A percentile compares a stretch with the other conserved stretches of the same genome.
Conservation (phyloP, 164 flowering plant genomes). For the Magnolia kwangsiensis region DNA sequence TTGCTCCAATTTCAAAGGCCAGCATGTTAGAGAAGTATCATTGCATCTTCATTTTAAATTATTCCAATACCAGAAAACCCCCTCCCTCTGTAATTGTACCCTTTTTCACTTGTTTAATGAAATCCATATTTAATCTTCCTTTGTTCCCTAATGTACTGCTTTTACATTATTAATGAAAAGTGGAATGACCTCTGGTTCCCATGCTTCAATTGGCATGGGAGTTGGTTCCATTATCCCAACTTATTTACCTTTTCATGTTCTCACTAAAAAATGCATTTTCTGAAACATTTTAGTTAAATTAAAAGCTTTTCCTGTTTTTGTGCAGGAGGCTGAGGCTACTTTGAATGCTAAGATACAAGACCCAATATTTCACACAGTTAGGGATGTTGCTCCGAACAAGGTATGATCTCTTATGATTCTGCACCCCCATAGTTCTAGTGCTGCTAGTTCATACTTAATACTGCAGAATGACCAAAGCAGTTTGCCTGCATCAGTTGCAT, state of each 20-base stretch:
- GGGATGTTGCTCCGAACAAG: constrained; percentile 99
- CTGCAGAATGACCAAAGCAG: too few relatives aligned
- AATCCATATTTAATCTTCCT: neutral
- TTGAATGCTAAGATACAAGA: constrained; percentile 52
- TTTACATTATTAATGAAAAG: neutral
- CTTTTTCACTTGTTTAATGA: neutral
- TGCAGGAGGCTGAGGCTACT: constrained; percentile 77
- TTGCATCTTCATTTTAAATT: neutral
- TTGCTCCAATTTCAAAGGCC: too few relatives aligned
- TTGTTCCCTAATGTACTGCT: neutral
- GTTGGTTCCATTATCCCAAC: neutral
- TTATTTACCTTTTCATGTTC: neutral
- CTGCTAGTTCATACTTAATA: too few relatives aligned
- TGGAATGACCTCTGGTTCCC: neutral
- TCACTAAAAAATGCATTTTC: neutral
- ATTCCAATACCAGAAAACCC: neutral
- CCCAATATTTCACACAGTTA: constrained; percentile 68
- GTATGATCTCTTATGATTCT: constrained; percentile 30
- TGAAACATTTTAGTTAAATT: neutral
- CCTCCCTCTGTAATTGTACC: neutral
- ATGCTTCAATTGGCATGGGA: neutral
- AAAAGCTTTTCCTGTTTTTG: neutral
- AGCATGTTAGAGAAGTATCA: too few relatives aligned
- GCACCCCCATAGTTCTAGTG: too few relatives aligned
- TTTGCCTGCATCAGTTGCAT: too few relatives aligned